Evolutionary conservation across 768 basidiomycete genomes (phyloP).

Genomic region (Sarcodon aspratus): DNA sequence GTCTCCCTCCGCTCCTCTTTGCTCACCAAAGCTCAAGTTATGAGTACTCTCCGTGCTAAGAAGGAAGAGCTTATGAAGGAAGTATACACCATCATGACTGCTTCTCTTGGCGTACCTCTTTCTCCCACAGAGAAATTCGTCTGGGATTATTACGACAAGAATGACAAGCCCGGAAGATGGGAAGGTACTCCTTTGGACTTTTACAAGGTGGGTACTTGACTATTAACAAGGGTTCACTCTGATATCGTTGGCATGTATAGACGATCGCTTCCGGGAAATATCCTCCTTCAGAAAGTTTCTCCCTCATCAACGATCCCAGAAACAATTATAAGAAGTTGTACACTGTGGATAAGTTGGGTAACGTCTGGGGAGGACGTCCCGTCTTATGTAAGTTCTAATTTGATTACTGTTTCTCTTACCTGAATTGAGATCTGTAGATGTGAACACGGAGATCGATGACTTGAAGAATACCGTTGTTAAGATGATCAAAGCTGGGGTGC

Average conservation of each 20-base stretch:
- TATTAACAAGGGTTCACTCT: not conserved
- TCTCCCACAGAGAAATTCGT: constrained; percentile 56
- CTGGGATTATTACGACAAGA: constrained; percentile 84
- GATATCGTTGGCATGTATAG: not conserved
- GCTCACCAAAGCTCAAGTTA: constrained; percentile 34
- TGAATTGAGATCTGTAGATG: constrained; percentile 38
- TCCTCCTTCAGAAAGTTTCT: constrained; percentile 64
- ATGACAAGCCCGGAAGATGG: constrained; percentile 66
- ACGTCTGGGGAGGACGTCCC: constrained; percentile 79
- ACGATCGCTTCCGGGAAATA: constrained; percentile 7
- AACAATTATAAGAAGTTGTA: constrained; percentile 76
- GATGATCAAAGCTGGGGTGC: constrained; percentile 77
- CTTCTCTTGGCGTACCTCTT: constrained; percentile 82
- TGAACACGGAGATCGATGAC: constrained; percentile 76
- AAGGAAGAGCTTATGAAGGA: constrained; percentile 83
- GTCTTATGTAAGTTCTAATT: constrained; percentile 56
- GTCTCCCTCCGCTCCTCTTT: constrained; percentile 34
- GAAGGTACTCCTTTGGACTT: constrained; percentile 76
- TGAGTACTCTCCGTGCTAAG: constrained; percentile 56
- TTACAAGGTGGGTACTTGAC: constrained; percentile 30
- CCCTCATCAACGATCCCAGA: constrained; percentile 90
- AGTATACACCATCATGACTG: constrained; percentile 73
- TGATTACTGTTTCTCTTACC: not conserved
- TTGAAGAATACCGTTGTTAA: constrained; percentile 78
- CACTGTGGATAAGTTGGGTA: constrained; percentile 88